A percentile compares a stretch with the other conserved stretches of the same genome.
Conservation (phyloP, 2,329 filamentous ascomycete species). For the Colletotrichum chrysophilum region DNA sequence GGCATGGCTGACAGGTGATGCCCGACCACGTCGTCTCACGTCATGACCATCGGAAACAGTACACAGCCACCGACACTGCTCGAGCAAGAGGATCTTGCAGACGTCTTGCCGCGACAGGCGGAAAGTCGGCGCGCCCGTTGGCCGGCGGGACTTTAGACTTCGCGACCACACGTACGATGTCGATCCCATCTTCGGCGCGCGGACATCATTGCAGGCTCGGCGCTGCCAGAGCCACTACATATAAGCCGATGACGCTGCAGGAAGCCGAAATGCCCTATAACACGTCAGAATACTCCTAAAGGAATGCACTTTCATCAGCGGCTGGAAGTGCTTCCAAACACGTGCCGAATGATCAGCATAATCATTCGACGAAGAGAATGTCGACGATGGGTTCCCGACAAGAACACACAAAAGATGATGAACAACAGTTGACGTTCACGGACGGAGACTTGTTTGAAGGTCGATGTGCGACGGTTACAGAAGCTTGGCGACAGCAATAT, state of each 20-base stretch:
- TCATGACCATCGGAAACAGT: slow-evolving; percentile 7
- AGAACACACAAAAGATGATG: neutral
- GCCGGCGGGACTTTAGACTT: slow-evolving; percentile 1
- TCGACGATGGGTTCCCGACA: neutral
- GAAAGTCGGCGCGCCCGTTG: neutral
- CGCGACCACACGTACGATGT: neutral
- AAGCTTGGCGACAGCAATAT: neutral
- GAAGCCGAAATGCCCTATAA: neutral
- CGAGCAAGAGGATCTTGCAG: slow-evolving; percentile 9
- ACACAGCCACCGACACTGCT: slow-evolving; percentile 15
- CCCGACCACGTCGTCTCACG: neutral
- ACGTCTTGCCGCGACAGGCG: neutral
- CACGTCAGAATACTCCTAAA: neutral
- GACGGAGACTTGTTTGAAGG: neutral
- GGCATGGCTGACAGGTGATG: neutral
- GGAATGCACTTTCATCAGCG: neutral
- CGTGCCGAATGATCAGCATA: neutral
- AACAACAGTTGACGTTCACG: neutral
- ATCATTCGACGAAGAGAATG: neutral
- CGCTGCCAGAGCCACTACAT: neutral
- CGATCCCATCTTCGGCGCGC: slow-evolving; percentile 11
- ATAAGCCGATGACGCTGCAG: neutral
- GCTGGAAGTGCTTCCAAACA: neutral
- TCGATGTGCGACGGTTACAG: neutral
- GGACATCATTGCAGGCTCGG: neutral